These are phyloP conservation scores for Seiridium unicorne DNA, from an alignment of 2,329 filamentous ascomycete species.

Conservation along the genomic window DNA sequence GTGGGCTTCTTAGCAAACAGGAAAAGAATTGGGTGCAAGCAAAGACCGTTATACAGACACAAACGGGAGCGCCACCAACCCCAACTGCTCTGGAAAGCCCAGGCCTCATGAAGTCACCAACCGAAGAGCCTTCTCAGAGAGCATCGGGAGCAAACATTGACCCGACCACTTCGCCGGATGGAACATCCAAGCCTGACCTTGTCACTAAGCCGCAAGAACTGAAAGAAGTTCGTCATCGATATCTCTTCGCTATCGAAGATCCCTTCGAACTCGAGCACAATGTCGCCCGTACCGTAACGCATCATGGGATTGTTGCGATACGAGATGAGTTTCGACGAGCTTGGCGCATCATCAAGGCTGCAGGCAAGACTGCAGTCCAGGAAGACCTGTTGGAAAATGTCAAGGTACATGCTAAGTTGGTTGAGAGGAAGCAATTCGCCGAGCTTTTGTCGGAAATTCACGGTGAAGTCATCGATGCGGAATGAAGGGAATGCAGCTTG, in stretches of 20 bases:
- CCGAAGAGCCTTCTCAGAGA: slow-evolving; percentile 13
- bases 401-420: slow-evolving; percentile 30
- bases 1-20: slow-evolving; percentile 70
- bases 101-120: slow-evolving; percentile 12
- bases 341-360: slow-evolving; percentile 64
- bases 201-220: slow-evolving; percentile 35
- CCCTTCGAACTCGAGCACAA: slow-evolving; percentile 89
- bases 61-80: slow-evolving; percentile 29
- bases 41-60: slow-evolving; percentile 62
- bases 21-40: slow-evolving; percentile 87
- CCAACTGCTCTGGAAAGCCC: slow-evolving; percentile 13
- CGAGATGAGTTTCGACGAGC: slow-evolving; percentile 82
- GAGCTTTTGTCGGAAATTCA: slow-evolving; percentile 40
- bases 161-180: slow-evolving; percentile 10
- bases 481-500: background rate
- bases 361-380: slow-evolving; percentile 38
- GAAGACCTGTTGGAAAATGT: slow-evolving; percentile 56
- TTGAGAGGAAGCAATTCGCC: slow-evolving; percentile 33
- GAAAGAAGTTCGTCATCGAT: slow-evolving; percentile 75
- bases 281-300: slow-evolving; percentile 81
- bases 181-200: slow-evolving; percentile 10
- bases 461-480: slow-evolving; percentile 16
- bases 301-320: slow-evolving; percentile 78
- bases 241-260: slow-evolving; percentile 87
- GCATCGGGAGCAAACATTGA: slow-evolving; percentile 8